Evolutionary conservation across 768 basidiomycete genomes (phyloP), one percentile per base, ranked within the genome.

Genomic region (Hortiboletus campestris): DNA sequence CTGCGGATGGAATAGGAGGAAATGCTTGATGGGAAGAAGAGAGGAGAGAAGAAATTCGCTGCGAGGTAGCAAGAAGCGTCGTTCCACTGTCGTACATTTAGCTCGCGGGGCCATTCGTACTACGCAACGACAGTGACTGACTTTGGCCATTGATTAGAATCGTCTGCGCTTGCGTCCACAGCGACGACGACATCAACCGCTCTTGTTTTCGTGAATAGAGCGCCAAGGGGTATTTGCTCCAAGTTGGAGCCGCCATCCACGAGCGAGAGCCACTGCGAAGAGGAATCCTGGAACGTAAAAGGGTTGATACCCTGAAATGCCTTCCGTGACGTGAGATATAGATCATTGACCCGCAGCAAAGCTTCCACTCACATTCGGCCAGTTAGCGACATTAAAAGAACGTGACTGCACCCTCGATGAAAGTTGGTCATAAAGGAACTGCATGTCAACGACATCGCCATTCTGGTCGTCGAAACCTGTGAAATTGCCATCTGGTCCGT

Each of bases 161-260:
- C 78, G 59, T 89, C 85, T 1, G 82, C 74, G 59, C 82, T 80
- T 22, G 80, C 80, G 63, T 94, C 92, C 19, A 91, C 73, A 0
- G 87, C 88, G 16, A 95, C 75, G 60, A 94, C 82, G 5, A 88
- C 82, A 63, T 95, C 92, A 40, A 94, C 62, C 0, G 67, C 76
- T 46, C 93, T 80, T 2, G 81, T 78, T 46, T 82, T 85, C 28
- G 91, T 84, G 51, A 94, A 79, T 28, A 91, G 72, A 2, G 87
- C 86, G 19, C 82, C 84, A 25, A 88, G 74, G 0, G 92, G 92
- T 8, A 90, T 66, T 63, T 88, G 86, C 63, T 89, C 86, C 11
- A 70, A 68, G 63, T 90, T 89, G 20, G 85, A 83, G 19, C 83
- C 76, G 1, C 89, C 89, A 64, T 89, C 89, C 17, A 91, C 79